Conservation (phyloP, 768 basidiomycete species). For the Tricholomella constricta region DNA sequence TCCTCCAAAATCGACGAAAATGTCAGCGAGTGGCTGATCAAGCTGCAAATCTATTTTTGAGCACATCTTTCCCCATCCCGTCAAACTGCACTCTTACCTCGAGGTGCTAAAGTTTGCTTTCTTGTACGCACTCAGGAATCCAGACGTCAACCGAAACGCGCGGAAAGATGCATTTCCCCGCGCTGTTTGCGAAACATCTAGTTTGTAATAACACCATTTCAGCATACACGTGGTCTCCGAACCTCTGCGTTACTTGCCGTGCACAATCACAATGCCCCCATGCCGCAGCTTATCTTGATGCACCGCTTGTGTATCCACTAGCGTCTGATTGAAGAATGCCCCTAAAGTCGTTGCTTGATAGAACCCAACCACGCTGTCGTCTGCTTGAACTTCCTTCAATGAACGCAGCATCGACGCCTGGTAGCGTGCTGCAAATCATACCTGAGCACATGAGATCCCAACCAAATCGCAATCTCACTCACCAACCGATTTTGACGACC, state of each 20-base stretch:
- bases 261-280: constrained; percentile 82
- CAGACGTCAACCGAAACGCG: constrained; percentile 80
- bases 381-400: constrained; percentile 87
- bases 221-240: not conserved
- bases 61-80: constrained; percentile 11
- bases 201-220: not conserved
- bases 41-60: constrained; percentile 42
- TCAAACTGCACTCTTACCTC: constrained; percentile 54
- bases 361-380: constrained; percentile 91
- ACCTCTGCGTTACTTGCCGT: constrained; percentile 53
- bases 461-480: constrained; percentile 26
- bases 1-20: constrained; percentile 87
- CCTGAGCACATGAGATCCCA: not conserved
- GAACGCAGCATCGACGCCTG: constrained; percentile 84
- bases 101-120: constrained; percentile 81
- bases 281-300: constrained; percentile 86
- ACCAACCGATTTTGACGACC: constrained; percentile 77
- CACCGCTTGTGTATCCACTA: constrained; percentile 82
- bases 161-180: constrained; percentile 87
- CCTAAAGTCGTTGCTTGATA: constrained; percentile 89
- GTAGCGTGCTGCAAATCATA: constrained; percentile 61
- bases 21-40: constrained; percentile 78
- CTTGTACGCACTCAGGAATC: constrained; percentile 82
- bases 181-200: constrained; percentile 77
- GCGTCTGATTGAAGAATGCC: constrained; percentile 79